Evolutionary conservation across 306 rosid species (phyloP).

Genomic region (Inga leiocalycina): DNA sequence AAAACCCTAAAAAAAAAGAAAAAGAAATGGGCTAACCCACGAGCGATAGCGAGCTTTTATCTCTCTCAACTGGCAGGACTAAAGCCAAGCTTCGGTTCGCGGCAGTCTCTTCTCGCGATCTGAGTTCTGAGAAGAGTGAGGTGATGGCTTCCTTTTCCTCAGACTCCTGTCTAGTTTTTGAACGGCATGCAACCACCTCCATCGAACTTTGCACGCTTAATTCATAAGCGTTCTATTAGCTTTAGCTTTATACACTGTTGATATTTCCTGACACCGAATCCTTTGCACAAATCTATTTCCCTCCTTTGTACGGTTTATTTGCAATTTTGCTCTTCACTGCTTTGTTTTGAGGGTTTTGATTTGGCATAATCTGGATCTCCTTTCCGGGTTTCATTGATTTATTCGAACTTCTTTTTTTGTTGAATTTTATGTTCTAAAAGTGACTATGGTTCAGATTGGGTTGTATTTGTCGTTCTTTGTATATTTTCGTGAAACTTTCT

Average conservation of each 20-base stretch:
- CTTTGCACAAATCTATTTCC: background rate
- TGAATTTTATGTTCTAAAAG: background rate
- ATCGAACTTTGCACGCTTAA: conserved; percentile 18
- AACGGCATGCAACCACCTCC: background rate
- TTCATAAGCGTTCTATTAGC: background rate
- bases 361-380: conserved; percentile 30
- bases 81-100: background rate
- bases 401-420: background rate
- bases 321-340: background rate
- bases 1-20: background rate
- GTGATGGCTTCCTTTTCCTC: conserved; percentile 7
- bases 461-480: background rate
- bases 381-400: background rate
- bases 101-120: conserved; percentile 30
- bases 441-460: conserved; percentile 3
- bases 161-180: background rate
- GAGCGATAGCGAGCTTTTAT: background rate
- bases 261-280: background rate
- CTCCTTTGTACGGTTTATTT: background rate
- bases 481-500: background rate
- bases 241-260: background rate
- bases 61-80: background rate
- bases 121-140: conserved; percentile 15
- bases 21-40: background rate
- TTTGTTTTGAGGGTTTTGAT: conserved; percentile 11